These are phyloP conservation scores for Ramichloridium luteum DNA, from an alignment of 2,329 filamentous ascomycete species.

Conservation along the genomic window DNA sequence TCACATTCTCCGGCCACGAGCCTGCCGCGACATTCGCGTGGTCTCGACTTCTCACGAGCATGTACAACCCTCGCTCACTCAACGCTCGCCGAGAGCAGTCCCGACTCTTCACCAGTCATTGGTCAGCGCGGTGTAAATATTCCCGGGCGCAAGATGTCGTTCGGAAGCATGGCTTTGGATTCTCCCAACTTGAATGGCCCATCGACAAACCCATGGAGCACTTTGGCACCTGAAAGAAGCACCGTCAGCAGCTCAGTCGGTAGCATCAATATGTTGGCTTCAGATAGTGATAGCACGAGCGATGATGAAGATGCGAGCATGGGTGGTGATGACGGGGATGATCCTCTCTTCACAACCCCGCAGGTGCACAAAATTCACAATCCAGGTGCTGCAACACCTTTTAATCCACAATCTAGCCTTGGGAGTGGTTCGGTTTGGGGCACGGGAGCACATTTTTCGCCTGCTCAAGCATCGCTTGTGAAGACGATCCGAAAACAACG, in stretches of 20 bases:
- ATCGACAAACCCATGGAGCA: conserved; percentile 12
- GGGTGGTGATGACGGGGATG: conserved; percentile 40
- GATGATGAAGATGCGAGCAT: conserved; percentile 46
- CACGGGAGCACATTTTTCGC: conserved; percentile 18
- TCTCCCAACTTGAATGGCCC: conserved; percentile 44
- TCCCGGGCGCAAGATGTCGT: conserved; percentile 35
- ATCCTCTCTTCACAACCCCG: conserved; percentile 71
- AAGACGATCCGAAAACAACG: conserved; percentile 64
- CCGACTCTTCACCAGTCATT: conserved; percentile 80
- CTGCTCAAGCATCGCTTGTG: conserved; percentile 41
- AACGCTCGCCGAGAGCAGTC: conserved; percentile 78
- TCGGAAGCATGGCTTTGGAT: conserved; percentile 39
- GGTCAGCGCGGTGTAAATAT: conserved; percentile 54
- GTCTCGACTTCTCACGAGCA: conserved; percentile 83
- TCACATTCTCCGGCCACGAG: conserved; percentile 63
- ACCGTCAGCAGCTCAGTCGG: conserved; percentile 70
- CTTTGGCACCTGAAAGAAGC: conserved; percentile 46
- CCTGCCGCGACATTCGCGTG: conserved; percentile 75
- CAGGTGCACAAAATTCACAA: conserved; percentile 52
- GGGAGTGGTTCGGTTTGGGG: conserved; percentile 29
- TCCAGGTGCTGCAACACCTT: conserved; percentile 34
- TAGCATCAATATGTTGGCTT: conserved; percentile 66
- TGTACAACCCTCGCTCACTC: conserved; percentile 94
- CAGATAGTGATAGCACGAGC: conserved; percentile 61
- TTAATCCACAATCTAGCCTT: conserved; percentile 33